Evolutionary conservation across 2,329 filamentous ascomycete genomes (phyloP).

Genomic region (Venturia asperata): DNA sequence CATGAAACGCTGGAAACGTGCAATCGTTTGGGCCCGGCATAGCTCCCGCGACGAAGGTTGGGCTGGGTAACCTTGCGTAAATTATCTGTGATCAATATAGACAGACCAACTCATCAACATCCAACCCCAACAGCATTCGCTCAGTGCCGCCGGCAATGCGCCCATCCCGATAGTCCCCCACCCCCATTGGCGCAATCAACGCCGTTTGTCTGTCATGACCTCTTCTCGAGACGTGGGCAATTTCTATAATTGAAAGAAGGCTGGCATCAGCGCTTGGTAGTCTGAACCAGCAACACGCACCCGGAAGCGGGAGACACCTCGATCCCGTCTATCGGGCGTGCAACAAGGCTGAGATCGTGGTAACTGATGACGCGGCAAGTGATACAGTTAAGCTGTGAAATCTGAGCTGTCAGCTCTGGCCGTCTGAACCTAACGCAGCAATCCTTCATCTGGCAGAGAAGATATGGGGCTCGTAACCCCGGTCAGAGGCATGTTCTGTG

Average conservation of each 20-base stretch:
- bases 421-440: not conserved
- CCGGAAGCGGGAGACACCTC: not conserved
- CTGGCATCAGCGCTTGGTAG: not conserved
- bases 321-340: not conserved
- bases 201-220: not conserved
- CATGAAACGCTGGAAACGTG: not conserved
- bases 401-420: not conserved
- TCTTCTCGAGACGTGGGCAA: not conserved
- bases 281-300: not conserved
- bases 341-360: not conserved
- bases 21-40: constrained; percentile 2
- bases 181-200: not conserved
- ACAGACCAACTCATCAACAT: constrained; percentile 9
- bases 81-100: constrained; percentile 8
- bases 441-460: not conserved
- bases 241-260: not conserved
- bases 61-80: constrained; percentile 5
- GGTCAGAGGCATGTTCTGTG: not conserved
- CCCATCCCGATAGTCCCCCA: not conserved
- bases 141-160: not conserved
- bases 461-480: not conserved
- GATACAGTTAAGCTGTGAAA: not conserved
- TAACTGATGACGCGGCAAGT: not conserved
- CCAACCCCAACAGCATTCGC: not conserved
- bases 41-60: not conserved